Base-by-base conservation (phyloP, 768 basidiomycete genomes). In the Udeniomyces megalosporus region DNA sequence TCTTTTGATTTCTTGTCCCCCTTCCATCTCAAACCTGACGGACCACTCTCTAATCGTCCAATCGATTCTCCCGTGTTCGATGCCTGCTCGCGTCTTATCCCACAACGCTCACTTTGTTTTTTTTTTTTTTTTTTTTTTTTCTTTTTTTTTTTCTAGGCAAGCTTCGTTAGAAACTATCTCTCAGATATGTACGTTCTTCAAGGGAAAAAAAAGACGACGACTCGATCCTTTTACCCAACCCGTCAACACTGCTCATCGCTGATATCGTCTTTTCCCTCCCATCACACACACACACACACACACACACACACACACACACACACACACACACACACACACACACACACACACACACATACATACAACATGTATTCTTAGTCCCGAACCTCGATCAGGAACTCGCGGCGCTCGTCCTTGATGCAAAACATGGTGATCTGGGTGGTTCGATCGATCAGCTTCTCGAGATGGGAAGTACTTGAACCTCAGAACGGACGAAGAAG, bases 321-420 rank as follows among this genome's bases (percentile, higher is more conserved):
- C n/a, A n/a, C n/a, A n/a, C n/a, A n/a, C n/a, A n/a, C n/a, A n/a
- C n/a, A n/a, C n/a, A n/a, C n/a, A n/a, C n/a, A n/a, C n/a, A n/a
- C n/a, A n/a, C n/a, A n/a, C n/a, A n/a, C n/a, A n/a, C n/a, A n/a
- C n/a, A n/a, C n/a, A n/a, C n/a, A n/a, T n/a, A n/a, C n/a, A n/a
- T 17, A 8, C 38, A 42, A 42, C 17, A 8, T 17, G 17, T 42
- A 8, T 17, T 17, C 17, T 42, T 49, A 58, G 53, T 65, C 52
- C 63, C 63, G 12, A 44, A 47, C 53, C 44, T 65, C 14, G 63
- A 65, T 52, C 42, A 56, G 4, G 63, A 65, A 2, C 58, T 65
- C 4, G 44, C 51, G 17, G n/a, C 58, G 24, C 34, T 65, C 56
- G 51, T 65, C 35, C 35, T 65, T 12, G 63, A 65, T 42, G 34